Conservation (phyloP, 2,329 filamentous ascomycete species). For the Chaetomium sp. region DNA sequence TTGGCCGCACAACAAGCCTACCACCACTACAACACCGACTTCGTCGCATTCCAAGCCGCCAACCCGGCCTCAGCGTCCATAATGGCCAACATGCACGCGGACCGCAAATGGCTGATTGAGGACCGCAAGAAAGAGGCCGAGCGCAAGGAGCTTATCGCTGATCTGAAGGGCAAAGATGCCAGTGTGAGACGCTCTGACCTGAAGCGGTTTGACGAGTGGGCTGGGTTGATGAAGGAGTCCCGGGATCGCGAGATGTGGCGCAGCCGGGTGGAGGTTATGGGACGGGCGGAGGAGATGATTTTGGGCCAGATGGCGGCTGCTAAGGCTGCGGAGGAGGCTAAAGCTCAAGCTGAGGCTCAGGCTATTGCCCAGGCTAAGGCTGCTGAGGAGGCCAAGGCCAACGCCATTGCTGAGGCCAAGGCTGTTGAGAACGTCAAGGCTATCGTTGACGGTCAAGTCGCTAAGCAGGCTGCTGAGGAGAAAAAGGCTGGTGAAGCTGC, state of each 20-base stretch:
- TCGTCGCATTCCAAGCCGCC: not conserved
- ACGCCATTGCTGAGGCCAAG: not conserved
- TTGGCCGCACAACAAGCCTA: conserved; percentile 6
- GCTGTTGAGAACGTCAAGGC: not conserved
- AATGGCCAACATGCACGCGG: conserved; percentile 3
- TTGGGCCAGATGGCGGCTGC: not conserved
- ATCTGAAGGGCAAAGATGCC: not conserved
- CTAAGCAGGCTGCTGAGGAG: not conserved
- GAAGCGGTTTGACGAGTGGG: not conserved
- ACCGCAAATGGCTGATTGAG: not conserved
- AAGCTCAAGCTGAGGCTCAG: not conserved
- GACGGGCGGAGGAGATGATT: not conserved
- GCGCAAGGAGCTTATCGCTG: not conserved
- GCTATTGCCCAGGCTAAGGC: not conserved
- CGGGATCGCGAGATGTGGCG: conserved; percentile 10
- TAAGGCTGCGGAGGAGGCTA: not conserved
- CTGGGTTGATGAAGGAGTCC: conserved; percentile 2
- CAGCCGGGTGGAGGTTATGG: not conserved
- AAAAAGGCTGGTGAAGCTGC: too few species aligned
- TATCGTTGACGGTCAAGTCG: not conserved
- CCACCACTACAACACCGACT: not conserved
- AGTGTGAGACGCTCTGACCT: not conserved
- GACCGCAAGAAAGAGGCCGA: not conserved
- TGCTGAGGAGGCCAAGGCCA: not conserved
- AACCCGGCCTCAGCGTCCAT: conserved; percentile 5